Evolutionary conservation across 2,329 filamentous ascomycete genomes (phyloP), one percentile per base, ranked within the genome.

Genomic region (Diplodia scrobiculata): DNA sequence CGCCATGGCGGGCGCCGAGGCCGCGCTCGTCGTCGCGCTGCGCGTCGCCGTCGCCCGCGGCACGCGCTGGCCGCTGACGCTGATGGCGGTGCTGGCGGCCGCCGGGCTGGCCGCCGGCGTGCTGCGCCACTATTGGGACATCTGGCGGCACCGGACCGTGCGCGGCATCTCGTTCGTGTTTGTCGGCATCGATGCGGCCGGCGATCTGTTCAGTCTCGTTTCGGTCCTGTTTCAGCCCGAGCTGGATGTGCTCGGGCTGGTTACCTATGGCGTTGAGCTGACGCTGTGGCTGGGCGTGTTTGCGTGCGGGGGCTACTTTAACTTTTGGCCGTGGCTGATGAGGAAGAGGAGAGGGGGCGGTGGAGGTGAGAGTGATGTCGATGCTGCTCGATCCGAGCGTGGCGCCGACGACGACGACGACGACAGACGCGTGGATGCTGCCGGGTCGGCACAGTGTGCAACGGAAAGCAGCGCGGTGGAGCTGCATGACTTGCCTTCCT

Each of bases 81-180:
- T 90, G 0, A 90, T 91, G 87, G 88, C 88, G 1, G 83, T 86
- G 0, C 74, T 90, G 0, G 87, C 88, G 0, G 87, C 88, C 0
- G 73, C 80, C 0, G 79, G 91, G 2, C 82, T 91, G 1, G 86
- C 86, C 1, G 82, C 86, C 1, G 89, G 89, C 0, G 89, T 91
- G 0, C 76, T 90, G 7, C 79, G 85, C 1, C 88, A 91, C 72
- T 91, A 91, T 71, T 85, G 84, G 79, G 88, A 91, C 68, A 90
- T 91, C 25, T 90, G 85, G 71, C 73, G 81, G 1, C 84, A 89
- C 69, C 82, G 85, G 6, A 89, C 87, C 0, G 88, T 90, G 1
- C 81, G 87, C 14, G 88, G 89, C 7, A 90, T 91, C 47, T 90
- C 87, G 0, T 91, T 91, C 74, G 78, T 90, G 2, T 91, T 91